Base-by-base conservation (phyloP, 371 early-diverging fungal genomes). In the Synchytrium microbalum region DNA sequence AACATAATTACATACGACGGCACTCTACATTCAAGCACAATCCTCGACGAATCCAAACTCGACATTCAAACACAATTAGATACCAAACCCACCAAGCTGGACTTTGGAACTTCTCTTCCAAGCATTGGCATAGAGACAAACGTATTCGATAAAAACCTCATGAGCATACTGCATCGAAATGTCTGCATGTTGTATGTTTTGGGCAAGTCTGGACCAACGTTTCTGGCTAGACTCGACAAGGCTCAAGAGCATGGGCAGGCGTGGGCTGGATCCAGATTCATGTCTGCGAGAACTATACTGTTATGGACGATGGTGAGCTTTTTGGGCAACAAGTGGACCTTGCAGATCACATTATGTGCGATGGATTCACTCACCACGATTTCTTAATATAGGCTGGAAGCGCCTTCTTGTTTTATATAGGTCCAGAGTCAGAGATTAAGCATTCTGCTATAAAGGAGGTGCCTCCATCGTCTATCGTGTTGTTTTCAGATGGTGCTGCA, bases 251-350 rank as follows among this genome's bases (percentile, higher is more conserved):
- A 25, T 3, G 56, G 31, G 10, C 55, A 51, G 3, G 32, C 19
- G 0, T 75, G 75, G 75, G 54, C 32, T 27, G 68, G 69, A 26
- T 69, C 63, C 1, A 31, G 33, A 16, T 75, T 73, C 28, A 54
- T 75, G 14, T 69, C 69, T 30, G 58, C 69, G 5, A 56, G 63
- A 23, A 68, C 66, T 3, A 30, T 75, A 28, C 46, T 75, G 2
- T 62, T 75, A 13, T 75, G 76, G 68, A 73, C 71, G 16, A 16
- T 13, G n/a, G 57, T 64, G 32, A 1, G n/a, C 2, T 1, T 8
- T 65, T 16, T 61, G 1, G n/a, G n/a, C n/a, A n/a, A n/a, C n/a
- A n/a, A n/a, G n/a, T n/a, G n/a, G n/a, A n/a, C n/a, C n/a, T n/a
- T n/a, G n/a, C n/a, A n/a, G n/a, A n/a, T n/a, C n/a, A n/a, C n/a